Evolutionary conservation across 1,139 yeast genomes (phyloP).

Genomic region (Hansenula lynferdii): DNA sequence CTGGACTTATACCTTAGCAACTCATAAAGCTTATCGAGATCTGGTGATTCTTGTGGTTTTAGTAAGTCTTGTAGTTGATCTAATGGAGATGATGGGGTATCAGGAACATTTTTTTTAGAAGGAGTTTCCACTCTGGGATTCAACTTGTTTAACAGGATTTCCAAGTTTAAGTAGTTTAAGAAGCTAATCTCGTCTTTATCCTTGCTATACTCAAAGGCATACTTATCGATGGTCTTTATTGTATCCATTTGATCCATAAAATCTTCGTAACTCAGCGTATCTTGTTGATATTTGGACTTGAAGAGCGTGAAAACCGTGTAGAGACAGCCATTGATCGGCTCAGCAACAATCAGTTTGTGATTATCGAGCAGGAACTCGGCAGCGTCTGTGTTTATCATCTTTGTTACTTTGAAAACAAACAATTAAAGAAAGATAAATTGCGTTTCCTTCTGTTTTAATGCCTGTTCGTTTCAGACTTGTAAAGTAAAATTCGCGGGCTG

Average conservation of each 20-base stretch:
- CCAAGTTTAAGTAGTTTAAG: constrained; percentile 22
- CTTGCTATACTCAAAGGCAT: constrained; percentile 3
- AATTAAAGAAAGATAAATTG: too few relatives aligned
- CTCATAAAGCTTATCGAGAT: constrained; percentile 13
- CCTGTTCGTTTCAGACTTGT: too few relatives aligned
- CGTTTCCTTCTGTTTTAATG: too few relatives aligned
- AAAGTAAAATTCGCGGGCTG: too few relatives aligned
- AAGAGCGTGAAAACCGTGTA: constrained; percentile 11
- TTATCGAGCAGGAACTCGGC: neutral
- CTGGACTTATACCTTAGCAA: constrained; percentile 22
- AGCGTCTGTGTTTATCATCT: neutral
- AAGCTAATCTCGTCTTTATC: constrained; percentile 13
- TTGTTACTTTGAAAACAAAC: too few relatives aligned
- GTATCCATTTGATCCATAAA: constrained; percentile 6
- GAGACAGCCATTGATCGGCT: constrained; percentile 14
- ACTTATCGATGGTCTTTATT: constrained; percentile 8
- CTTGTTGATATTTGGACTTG: constrained; percentile 1
- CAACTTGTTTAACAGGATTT: constrained; percentile 12
- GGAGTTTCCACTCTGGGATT: neutral
- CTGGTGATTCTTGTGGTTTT: constrained; percentile 5
- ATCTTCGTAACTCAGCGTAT: constrained; percentile 1
- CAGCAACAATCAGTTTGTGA: neutral
- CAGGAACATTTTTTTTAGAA: neutral
- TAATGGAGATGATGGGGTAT: neutral
- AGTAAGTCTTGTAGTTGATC: constrained; percentile 10